These are phyloP conservation scores for Mucor ambiguus DNA, from an alignment of 371 early-diverging fungal species.

Conservation along the genomic window DNA sequence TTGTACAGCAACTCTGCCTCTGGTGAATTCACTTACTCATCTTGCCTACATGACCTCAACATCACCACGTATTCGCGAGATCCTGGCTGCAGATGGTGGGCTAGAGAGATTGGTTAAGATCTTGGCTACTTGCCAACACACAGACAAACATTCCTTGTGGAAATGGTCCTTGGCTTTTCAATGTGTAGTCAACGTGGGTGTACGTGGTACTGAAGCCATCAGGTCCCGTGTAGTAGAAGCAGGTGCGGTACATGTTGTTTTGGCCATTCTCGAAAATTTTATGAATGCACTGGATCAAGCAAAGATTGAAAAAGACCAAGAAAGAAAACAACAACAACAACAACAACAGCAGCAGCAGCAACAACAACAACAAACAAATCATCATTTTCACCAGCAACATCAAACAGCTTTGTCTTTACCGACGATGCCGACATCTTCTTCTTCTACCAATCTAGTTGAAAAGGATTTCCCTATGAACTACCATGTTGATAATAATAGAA, in stretches of 20 bases:
- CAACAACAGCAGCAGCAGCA: slow-evolving; percentile 18
- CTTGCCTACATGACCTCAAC: slow-evolving; percentile 82
- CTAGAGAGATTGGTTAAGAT: slow-evolving; percentile 82
- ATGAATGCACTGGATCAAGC: slow-evolving; percentile 60
- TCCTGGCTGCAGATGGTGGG: slow-evolving; percentile 86
- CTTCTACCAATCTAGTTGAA: slow-evolving; percentile 5
- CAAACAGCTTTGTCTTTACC: slow-evolving; percentile 23
- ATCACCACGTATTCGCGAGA: slow-evolving; percentile 76
- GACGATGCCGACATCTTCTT: slow-evolving; percentile 19
- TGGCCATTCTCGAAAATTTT: slow-evolving; percentile 76
- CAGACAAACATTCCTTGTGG: slow-evolving; percentile 71
- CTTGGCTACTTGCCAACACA: slow-evolving; percentile 68
- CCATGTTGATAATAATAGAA: slow-evolving; percentile 3
- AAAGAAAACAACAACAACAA: slow-evolving; percentile 39
- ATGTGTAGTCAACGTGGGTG: slow-evolving; percentile 83
- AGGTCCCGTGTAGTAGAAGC: slow-evolving; percentile 82
- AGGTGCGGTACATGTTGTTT: slow-evolving; percentile 76
- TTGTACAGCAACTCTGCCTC: slow-evolving; percentile 81
- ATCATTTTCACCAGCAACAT: not conserved
- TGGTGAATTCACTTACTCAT: slow-evolving; percentile 85
- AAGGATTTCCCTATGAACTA: not conserved
- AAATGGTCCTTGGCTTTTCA: slow-evolving; percentile 84
- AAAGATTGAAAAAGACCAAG: slow-evolving; percentile 62
- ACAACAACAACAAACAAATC: slow-evolving; percentile 5
- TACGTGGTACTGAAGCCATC: slow-evolving; percentile 78